phyloP scores from a whole-genome alignment of 805 yeast species.

The Sugiyamaella mastotermitis region DNA sequence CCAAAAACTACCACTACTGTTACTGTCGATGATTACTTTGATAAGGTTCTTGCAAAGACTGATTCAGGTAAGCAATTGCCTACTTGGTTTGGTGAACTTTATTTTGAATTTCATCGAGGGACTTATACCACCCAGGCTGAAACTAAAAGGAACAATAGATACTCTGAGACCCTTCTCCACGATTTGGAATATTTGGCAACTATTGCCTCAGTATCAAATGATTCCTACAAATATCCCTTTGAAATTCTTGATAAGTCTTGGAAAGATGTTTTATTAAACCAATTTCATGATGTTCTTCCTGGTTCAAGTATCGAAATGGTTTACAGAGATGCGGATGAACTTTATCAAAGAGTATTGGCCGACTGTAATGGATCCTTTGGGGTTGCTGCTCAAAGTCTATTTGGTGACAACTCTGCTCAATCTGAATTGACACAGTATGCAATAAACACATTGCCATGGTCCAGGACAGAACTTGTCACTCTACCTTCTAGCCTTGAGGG shows the following conservation, averaged over 20 bases:
- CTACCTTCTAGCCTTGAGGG: too few relatives aligned
- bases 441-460: constrained; percentile 64
- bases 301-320: constrained; percentile 95
- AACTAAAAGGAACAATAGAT: constrained; percentile 74
- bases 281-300: constrained; percentile 95
- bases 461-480: constrained; percentile 41
- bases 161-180: constrained; percentile 67
- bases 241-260: constrained; percentile 63
- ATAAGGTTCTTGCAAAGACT: constrained; percentile 54
- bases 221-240: constrained; percentile 64
- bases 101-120: constrained; percentile 94
- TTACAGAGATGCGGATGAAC: constrained; percentile 81
- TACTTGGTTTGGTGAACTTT: constrained; percentile 89
- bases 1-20: constrained; percentile 77
- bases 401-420: constrained; percentile 2
- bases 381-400: constrained; percentile 3
- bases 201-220: constrained; percentile 51
- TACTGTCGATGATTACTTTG: constrained; percentile 72
- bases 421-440: constrained; percentile 15
- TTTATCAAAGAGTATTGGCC: constrained; percentile 57
- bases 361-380: constrained; percentile 37
- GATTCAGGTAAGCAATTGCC: constrained; percentile 64
- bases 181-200: constrained; percentile 84
- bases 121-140: constrained; percentile 92
- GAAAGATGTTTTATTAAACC: constrained; percentile 85